Conservation (phyloP, 1,284 basidiomycete species). For the Inonotus obliquus region DNA sequence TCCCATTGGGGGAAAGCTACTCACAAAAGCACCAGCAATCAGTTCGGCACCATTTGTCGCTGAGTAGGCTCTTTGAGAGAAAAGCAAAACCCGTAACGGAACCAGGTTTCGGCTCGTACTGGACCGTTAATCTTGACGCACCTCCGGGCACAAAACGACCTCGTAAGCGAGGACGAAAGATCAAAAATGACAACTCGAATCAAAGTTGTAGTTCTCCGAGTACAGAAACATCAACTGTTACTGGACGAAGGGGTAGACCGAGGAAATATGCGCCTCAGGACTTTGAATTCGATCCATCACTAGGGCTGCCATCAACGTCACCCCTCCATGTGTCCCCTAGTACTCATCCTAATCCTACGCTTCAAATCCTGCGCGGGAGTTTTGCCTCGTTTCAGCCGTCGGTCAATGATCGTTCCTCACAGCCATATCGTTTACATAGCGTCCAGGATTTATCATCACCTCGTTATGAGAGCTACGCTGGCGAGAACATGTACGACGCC, state of each 20-base stretch:
- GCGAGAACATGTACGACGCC: conserved; percentile 6
- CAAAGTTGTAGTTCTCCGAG: conserved; percentile 21
- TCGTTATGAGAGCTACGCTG: not conserved
- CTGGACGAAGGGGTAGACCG: conserved; percentile 40
- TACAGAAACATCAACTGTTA: not conserved
- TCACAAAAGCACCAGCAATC: conserved; percentile 55
- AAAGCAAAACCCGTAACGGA: conserved; percentile 75
- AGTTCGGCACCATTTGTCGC: conserved; percentile 72
- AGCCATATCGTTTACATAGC: conserved; percentile 7
- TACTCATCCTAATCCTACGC: not conserved
- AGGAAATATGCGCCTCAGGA: conserved; percentile 30
- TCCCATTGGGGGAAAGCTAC: conserved; percentile 7
- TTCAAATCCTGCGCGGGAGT: not conserved
- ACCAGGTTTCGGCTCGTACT: conserved; percentile 79
- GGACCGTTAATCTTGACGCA: conserved; percentile 75
- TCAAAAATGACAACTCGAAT: conserved; percentile 36
- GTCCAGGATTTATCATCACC: conserved; percentile 4
- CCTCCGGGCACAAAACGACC: conserved; percentile 79
- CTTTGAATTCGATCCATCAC: conserved; percentile 5
- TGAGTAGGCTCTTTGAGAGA: conserved; percentile 74
- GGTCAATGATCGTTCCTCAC: not conserved
- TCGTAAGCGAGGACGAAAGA: conserved; percentile 67
- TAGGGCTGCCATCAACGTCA: conserved; percentile 5
- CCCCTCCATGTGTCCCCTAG: not conserved
- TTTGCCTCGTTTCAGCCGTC: conserved; percentile 4